phyloP scores from a whole-genome alignment of 2,329 filamentous ascomycete species.

The Microdochium nivale region DNA sequence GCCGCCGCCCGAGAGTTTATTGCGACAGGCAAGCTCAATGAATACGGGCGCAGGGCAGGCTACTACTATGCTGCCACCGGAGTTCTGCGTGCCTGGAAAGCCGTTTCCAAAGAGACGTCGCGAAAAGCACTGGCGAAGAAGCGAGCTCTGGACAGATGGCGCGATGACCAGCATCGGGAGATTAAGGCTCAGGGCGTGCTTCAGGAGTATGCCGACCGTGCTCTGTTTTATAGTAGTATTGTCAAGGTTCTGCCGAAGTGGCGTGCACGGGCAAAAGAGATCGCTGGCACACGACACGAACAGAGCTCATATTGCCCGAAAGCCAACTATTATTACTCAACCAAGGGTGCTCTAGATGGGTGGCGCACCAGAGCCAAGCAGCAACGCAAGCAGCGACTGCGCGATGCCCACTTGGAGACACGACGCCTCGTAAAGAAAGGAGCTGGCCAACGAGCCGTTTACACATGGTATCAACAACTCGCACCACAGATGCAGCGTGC shows the following conservation, averaged over 20 bases:
- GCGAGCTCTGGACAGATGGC: constrained; percentile 4
- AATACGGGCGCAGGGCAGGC: constrained; percentile 2
- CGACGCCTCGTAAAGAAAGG: constrained; percentile 22
- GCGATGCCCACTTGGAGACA: constrained; percentile 20
- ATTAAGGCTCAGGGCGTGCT: constrained; percentile 2
- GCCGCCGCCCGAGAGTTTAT: neutral
- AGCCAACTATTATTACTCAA: constrained; percentile 20
- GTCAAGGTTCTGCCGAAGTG: constrained; percentile 16
- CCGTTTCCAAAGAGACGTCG: constrained; percentile 3
- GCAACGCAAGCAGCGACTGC: constrained; percentile 19
- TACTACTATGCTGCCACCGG: constrained; percentile 4
- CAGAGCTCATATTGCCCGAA: constrained; percentile 14
- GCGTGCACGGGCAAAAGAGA: constrained; percentile 12
- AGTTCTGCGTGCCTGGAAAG: constrained; percentile 8
- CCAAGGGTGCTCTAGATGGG: constrained; percentile 10
- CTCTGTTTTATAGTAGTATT: constrained; percentile 16
- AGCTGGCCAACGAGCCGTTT: constrained; percentile 19
- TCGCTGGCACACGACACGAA: constrained; percentile 10
- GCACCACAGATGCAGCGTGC: constrained; percentile 14
- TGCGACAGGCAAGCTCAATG: constrained; percentile 1
- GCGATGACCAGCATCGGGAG: constrained; percentile 7
- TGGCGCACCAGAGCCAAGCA: constrained; percentile 17
- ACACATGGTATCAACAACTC: constrained; percentile 16
- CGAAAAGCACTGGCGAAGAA: constrained; percentile 3
- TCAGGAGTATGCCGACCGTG: constrained; percentile 14